Conservation (phyloP, 78 protist species). For the Dictyostelium discoideum region DNA sequence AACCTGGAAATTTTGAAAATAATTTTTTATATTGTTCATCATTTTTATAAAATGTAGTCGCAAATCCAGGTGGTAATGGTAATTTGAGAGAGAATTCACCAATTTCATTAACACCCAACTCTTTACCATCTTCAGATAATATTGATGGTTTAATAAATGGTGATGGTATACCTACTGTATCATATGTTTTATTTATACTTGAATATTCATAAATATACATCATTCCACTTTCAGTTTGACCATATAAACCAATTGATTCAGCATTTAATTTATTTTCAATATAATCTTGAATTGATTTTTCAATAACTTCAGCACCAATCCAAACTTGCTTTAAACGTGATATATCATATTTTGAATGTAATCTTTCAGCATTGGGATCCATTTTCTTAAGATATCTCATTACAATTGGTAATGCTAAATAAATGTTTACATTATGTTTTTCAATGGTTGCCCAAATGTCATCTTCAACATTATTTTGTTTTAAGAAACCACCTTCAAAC, state of each 20-base stretch:
- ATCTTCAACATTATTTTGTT: constrained; percentile 49
- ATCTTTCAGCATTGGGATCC: not conserved
- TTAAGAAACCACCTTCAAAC: constrained; percentile 67
- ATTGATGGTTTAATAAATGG: not conserved
- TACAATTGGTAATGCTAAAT: constrained; percentile 16
- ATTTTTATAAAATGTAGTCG: constrained; percentile 44
- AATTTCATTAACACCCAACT: not conserved
- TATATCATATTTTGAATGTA: not conserved
- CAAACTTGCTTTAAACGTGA: constrained; percentile 40
- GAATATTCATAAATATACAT: not conserved
- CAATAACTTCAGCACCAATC: constrained; percentile 86
- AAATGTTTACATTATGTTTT: constrained; percentile 67
- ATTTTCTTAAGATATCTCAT: constrained; percentile 7
- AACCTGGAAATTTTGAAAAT: constrained; percentile 25
- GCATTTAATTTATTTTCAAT: constrained; percentile 56
- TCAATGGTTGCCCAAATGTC: constrained; percentile 57
- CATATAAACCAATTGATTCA: constrained; percentile 87
- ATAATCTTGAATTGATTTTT: not conserved
- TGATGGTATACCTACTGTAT: not conserved
- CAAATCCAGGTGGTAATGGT: constrained; percentile 88
- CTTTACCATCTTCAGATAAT: not conserved
- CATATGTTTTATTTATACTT: not conserved
- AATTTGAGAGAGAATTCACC: constrained; percentile 66
- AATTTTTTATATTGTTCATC: constrained; percentile 42
- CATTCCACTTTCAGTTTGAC: constrained; percentile 90